phyloP scores from a whole-genome alignment of 2,329 filamentous ascomycete species.

The Paecilomyces formosus region DNA sequence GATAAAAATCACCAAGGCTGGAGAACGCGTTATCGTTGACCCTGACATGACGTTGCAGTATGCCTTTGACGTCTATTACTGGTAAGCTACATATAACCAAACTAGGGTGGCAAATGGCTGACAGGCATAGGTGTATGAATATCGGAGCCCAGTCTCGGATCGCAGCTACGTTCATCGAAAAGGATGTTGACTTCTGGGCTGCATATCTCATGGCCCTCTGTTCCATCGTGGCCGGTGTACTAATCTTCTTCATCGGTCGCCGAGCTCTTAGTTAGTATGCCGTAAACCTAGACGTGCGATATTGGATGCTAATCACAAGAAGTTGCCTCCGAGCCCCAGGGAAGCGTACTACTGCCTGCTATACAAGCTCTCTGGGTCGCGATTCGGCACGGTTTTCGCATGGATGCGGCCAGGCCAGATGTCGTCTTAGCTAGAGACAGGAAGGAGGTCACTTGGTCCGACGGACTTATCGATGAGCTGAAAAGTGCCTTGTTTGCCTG shows the following conservation, averaged over 20 bases:
- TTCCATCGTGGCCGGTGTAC: conserved; percentile 6
- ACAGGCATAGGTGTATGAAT: conserved; percentile 8
- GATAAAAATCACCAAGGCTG: conserved; percentile 15
- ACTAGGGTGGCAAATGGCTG: background rate
- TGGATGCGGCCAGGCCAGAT: conserved; percentile 7
- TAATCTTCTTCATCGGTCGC: conserved; percentile 5
- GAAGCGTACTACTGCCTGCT: conserved; percentile 5
- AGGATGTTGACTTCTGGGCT: conserved; percentile 12
- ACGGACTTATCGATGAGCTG: conserved; percentile 8
- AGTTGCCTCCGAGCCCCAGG: conserved; percentile 5
- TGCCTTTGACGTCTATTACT: conserved; percentile 34
- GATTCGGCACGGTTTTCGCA: conserved; percentile 2
- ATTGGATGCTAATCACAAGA: background rate
- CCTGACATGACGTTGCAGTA: conserved; percentile 27
- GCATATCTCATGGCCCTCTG: conserved; percentile 12
- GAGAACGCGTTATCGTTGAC: conserved; percentile 27
- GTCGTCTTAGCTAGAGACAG: background rate
- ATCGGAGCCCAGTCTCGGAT: conserved; percentile 8
- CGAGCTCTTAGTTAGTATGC: background rate
- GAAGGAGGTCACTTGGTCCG: conserved; percentile 6
- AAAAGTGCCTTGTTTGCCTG: conserved; percentile 6
- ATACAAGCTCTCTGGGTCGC: conserved; percentile 4
- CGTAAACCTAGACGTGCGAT: conserved; percentile 1
- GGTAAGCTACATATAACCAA: conserved; percentile 13
- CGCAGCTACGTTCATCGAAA: conserved; percentile 11